Conservation (phyloP, 352 stramenopile genomes). For the Pythium pyrilobum region DNA sequence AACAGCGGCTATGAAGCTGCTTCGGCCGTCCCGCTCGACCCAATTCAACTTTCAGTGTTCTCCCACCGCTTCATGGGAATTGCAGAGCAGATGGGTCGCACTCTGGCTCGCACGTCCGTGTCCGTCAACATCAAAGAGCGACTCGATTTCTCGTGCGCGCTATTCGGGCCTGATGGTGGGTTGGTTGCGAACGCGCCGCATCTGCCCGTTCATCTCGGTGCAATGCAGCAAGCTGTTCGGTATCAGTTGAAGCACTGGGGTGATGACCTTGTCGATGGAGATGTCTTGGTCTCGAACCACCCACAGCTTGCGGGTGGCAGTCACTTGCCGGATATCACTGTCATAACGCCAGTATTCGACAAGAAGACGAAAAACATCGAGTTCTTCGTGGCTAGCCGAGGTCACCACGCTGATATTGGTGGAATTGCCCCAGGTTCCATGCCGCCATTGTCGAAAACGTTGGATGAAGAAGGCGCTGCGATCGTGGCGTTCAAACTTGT, state of each 20-base stretch:
- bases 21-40: slow-evolving; percentile 74
- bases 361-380: slow-evolving; percentile 87
- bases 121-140: slow-evolving; percentile 99
- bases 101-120: slow-evolving; percentile 93
- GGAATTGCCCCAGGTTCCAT: slow-evolving; percentile 95
- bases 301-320: slow-evolving; percentile 96
- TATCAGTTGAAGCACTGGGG: slow-evolving; percentile 92
- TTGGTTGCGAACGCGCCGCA: slow-evolving; percentile 99
- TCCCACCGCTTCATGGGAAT: slow-evolving; percentile 99
- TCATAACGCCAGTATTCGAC: slow-evolving; percentile 99
- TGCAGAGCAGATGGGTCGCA: slow-evolving; percentile 99
- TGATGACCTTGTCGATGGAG: slow-evolving; percentile 91
- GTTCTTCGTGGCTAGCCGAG: slow-evolving; percentile 98
- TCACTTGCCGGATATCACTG: slow-evolving; percentile 98
- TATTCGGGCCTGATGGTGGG: slow-evolving; percentile 97
- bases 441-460: slow-evolving; percentile 92
- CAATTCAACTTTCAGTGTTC: slow-evolving; percentile 97
- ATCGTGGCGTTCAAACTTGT: slow-evolving; percentile 99
- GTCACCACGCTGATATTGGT: slow-evolving; percentile 98
- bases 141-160: slow-evolving; percentile 98
- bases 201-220: slow-evolving; percentile 97
- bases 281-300: slow-evolving; percentile 99
- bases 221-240: slow-evolving; percentile 97
- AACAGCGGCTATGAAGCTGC: slow-evolving; percentile 25
- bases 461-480: slow-evolving; percentile 97